phyloP scores from a whole-genome alignment of 2,329 filamentous ascomycete species.

The Trichoderma lentiforme region DNA sequence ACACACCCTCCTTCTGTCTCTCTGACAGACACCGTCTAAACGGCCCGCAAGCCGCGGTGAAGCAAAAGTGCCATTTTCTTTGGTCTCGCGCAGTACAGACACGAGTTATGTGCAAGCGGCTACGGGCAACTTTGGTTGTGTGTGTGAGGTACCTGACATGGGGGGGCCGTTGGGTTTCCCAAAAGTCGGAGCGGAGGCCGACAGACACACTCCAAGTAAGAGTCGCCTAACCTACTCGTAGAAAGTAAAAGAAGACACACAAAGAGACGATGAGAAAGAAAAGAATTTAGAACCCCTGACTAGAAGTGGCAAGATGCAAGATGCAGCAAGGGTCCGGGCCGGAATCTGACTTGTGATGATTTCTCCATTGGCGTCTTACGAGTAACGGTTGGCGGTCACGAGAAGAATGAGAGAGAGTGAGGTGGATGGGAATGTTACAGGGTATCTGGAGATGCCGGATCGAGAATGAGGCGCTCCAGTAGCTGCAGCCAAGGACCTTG shows the following conservation, averaged over 20 bases:
- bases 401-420: background rate
- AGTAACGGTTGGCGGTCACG: background rate
- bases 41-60: constrained; percentile 13
- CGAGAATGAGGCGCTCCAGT: background rate
- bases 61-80: background rate
- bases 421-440: background rate
- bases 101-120: background rate
- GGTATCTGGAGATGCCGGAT: background rate
- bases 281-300: constrained; percentile 12
- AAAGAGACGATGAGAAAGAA: background rate
- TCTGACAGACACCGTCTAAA: background rate
- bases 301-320: constrained; percentile 12
- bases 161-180: background rate
- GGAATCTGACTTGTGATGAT: constrained; percentile 7
- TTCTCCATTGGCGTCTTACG: constrained; percentile 3
- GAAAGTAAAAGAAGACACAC: background rate
- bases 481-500: background rate
- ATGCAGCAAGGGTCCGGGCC: constrained; percentile 15
- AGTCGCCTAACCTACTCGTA: background rate
- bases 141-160: background rate
- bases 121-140: background rate
- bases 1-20: background rate
- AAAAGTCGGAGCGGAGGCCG: constrained; percentile 1
- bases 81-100: background rate
- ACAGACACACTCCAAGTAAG: background rate